Evolutionary conservation across 495 filamentous ascomycete species (phyloP).

Genomic region (Viridothelium virens): DNA sequence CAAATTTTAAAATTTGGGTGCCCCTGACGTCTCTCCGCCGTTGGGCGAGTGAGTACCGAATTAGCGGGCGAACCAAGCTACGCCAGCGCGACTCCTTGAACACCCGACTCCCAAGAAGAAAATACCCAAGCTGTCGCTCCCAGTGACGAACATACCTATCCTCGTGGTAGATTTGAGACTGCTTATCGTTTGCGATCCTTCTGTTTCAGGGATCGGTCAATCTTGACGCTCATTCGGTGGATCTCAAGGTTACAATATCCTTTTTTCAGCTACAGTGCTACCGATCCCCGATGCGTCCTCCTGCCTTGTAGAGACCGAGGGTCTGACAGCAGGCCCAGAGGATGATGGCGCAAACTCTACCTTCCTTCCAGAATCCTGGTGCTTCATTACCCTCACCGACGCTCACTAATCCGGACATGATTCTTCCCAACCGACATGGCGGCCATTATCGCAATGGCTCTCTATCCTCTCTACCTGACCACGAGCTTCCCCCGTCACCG

Average conservation of each 20-base stretch:
- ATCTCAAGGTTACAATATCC: background rate
- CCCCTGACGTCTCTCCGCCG: too few species aligned
- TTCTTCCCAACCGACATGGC: conserved; percentile 55
- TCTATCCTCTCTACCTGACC: conserved; percentile 34
- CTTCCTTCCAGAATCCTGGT: conserved; percentile 14
- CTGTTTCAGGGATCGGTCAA: background rate
- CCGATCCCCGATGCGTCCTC: background rate
- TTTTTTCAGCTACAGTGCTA: background rate
- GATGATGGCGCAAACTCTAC: background rate
- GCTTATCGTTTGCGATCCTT: too few species aligned
- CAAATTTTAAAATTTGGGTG: too few species aligned
- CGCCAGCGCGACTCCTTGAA: too few species aligned
- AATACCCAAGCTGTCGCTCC: too few species aligned
- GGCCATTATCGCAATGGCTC: conserved; percentile 50
- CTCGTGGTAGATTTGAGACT: too few species aligned
- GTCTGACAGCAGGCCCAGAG: background rate
- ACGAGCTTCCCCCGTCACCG: conserved; percentile 12
- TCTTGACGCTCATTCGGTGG: background rate
- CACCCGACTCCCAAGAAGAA: too few species aligned
- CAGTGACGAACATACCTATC: too few species aligned
- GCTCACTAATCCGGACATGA: conserved; percentile 90
- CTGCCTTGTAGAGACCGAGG: background rate
- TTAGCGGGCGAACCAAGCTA: too few species aligned
- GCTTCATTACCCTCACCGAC: conserved; percentile 60
- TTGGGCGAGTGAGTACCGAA: too few species aligned